Percentiles rank a stretch among this genome's conserved stretches.
These are phyloP conservation scores for Apiospora malaysiana DNA, from an alignment of 2,329 filamentous ascomycete genomes.

Conservation along the genomic window DNA sequence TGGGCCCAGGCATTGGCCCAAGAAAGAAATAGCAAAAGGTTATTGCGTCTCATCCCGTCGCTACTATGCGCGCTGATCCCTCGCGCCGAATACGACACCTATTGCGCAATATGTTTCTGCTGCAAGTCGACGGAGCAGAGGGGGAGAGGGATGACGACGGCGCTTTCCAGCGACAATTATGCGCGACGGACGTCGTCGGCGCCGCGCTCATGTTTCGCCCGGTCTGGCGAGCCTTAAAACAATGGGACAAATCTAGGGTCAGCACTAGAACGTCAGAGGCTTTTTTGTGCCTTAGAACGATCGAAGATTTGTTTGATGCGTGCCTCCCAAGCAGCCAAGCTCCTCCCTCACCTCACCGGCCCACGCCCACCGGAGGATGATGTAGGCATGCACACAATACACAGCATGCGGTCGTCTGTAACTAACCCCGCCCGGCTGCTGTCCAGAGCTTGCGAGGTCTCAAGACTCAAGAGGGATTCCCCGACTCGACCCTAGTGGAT, in stretches of 20 bases:
- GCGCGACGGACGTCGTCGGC: constrained; percentile 16
- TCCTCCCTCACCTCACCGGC: constrained; percentile 4
- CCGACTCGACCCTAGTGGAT: background rate
- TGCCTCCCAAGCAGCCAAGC: background rate
- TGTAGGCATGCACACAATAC: constrained; percentile 7
- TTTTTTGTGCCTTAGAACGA: constrained; percentile 9
- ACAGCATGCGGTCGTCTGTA: background rate
- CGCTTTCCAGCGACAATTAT: constrained; percentile 6
- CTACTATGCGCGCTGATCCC: constrained; percentile 7
- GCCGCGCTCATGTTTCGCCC: constrained; percentile 1
- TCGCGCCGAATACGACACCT: constrained; percentile 1
- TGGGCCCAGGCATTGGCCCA: background rate
- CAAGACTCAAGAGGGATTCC: background rate
- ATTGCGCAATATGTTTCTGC: constrained; percentile 15
- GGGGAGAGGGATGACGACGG: constrained; percentile 8
- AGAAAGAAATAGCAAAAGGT: background rate
- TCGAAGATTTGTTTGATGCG: background rate
- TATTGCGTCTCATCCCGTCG: constrained; percentile 1
- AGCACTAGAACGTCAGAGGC: constrained; percentile 9
- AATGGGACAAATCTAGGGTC: constrained; percentile 1
- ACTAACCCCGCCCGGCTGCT: background rate
- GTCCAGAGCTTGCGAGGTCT: background rate
- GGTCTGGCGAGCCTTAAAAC: background rate
- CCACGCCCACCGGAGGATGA: constrained; percentile 9
- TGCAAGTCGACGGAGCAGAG: background rate